Percentiles rank a stretch among this genome's conserved stretches.
Conservation (phyloP, 2,329 filamentous ascomycete species). For the Metarhizium humberi region DNA sequence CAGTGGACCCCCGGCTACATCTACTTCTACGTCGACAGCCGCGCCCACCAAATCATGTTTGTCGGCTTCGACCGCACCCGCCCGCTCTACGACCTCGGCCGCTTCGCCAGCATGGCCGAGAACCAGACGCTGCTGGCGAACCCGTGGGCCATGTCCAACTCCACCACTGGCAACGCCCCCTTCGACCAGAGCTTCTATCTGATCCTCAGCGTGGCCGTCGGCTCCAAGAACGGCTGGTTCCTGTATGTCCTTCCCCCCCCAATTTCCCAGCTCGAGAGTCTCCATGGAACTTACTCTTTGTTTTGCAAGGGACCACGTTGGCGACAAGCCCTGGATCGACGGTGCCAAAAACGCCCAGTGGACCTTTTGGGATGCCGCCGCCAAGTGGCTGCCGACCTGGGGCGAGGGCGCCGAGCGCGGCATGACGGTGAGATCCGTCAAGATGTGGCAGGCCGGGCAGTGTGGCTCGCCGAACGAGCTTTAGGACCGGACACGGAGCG, state of each 20-base stretch:
- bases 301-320: constrained; percentile 27
- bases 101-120: constrained; percentile 28
- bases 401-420: constrained; percentile 29
- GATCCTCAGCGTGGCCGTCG: constrained; percentile 42
- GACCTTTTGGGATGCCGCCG: constrained; percentile 32
- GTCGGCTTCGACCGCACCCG: constrained; percentile 22
- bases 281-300: neutral
- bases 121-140: constrained; percentile 32
- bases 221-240: constrained; percentile 39
- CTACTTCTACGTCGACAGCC: constrained; percentile 42
- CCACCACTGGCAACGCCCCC: constrained; percentile 32
- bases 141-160: constrained; percentile 31
- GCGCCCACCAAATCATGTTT: constrained; percentile 29
- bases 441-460: constrained; percentile 32
- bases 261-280: neutral
- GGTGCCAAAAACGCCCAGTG: constrained; percentile 25
- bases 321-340: constrained; percentile 38
- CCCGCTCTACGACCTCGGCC: constrained; percentile 31
- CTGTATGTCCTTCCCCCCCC: constrained; percentile 15
- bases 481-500: neutral
- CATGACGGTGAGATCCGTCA: constrained; percentile 36
- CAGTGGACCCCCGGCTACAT: constrained; percentile 44
- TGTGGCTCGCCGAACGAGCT: constrained; percentile 7
- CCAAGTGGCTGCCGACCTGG: constrained; percentile 39
- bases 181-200: constrained; percentile 44